phyloP scores from a whole-genome alignment of 495 filamentous ascomycete species.

The Aspergillus heteromorphus region DNA sequence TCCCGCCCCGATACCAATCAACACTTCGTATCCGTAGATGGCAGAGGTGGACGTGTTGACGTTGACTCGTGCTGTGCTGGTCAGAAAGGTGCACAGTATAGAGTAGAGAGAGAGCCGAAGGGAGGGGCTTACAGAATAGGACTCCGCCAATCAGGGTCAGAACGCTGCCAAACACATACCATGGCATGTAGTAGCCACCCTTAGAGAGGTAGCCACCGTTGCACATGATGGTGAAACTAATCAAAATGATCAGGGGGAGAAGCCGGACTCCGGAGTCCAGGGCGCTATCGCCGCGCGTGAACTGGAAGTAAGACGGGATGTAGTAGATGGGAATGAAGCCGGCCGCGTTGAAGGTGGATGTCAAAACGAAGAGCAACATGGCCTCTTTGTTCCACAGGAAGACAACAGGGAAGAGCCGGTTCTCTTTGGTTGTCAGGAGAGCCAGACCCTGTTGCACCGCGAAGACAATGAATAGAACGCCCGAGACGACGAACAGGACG shows the following conservation, averaged over 20 bases:
- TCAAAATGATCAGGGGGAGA: conserved; percentile 16
- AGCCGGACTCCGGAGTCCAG: conserved; percentile 36
- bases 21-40: no score
- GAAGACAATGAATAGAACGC: conserved; percentile 30
- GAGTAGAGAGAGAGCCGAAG: no score
- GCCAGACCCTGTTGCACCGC: conserved; percentile 35
- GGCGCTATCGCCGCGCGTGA: conserved; percentile 28
- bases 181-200: conserved; percentile 49
- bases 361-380: not conserved
- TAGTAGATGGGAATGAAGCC: conserved; percentile 28
- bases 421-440: conserved; percentile 37
- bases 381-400: conserved; percentile 14
- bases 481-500: conserved; percentile 25
- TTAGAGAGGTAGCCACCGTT: conserved; percentile 44
- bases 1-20: no score
- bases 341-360: no score
- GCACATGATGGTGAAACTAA: conserved; percentile 30
- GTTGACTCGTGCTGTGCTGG: no score
- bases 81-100: no score
- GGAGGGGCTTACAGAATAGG: no score
- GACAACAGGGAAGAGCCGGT: conserved; percentile 51
- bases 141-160: conserved; percentile 38
- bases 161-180: conserved; percentile 45
- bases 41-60: no score
- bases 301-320: conserved; percentile 46